A percentile compares a stretch with the other conserved stretches of the same genome.
phyloP scores from a whole-genome alignment of 352 stramenopile genomes.

The Phytophthora hybrid region DNA sequence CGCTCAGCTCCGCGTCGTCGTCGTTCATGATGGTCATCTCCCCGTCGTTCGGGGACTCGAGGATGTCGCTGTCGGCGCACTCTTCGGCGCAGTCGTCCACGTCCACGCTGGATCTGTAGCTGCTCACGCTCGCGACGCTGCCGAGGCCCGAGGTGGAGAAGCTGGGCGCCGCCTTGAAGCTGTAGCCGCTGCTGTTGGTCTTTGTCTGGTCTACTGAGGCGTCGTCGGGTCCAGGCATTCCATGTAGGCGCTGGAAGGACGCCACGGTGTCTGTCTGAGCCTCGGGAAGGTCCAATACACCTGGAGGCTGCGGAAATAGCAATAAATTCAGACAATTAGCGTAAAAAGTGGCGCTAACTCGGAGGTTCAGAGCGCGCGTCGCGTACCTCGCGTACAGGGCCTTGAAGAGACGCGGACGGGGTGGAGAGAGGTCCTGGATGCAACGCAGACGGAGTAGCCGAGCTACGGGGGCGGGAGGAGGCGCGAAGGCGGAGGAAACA shows the following conservation, averaged over 20 bases:
- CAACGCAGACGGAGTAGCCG: slow-evolving; percentile 9
- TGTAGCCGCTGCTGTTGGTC: slow-evolving; percentile 28
- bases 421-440: not conserved
- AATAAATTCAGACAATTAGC: slow-evolving; percentile 3
- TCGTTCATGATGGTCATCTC: slow-evolving; percentile 82
- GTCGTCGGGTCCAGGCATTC: slow-evolving; percentile 47
- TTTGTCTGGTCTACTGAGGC: slow-evolving; percentile 40
- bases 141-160: slow-evolving; percentile 28
- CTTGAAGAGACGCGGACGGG: not conserved
- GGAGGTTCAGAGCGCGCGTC: not conserved
- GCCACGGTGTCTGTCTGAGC: slow-evolving; percentile 13
- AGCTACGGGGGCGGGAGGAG: slow-evolving; percentile 2
- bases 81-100: slow-evolving; percentile 45
- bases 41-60: slow-evolving; percentile 55
- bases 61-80: slow-evolving; percentile 56
- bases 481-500: slow-evolving; percentile 1
- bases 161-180: slow-evolving; percentile 18
- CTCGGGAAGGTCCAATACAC: slow-evolving; percentile 18
- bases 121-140: slow-evolving; percentile 33
- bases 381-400: slow-evolving; percentile 11
- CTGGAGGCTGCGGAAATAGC: slow-evolving; percentile 6
- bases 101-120: slow-evolving; percentile 34
- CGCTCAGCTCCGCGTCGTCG: slow-evolving; percentile 55
- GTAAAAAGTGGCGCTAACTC: not conserved
- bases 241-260: slow-evolving; percentile 52